Conservation (phyloP, 169 alveolate species). For the Babesia ovata region DNA sequence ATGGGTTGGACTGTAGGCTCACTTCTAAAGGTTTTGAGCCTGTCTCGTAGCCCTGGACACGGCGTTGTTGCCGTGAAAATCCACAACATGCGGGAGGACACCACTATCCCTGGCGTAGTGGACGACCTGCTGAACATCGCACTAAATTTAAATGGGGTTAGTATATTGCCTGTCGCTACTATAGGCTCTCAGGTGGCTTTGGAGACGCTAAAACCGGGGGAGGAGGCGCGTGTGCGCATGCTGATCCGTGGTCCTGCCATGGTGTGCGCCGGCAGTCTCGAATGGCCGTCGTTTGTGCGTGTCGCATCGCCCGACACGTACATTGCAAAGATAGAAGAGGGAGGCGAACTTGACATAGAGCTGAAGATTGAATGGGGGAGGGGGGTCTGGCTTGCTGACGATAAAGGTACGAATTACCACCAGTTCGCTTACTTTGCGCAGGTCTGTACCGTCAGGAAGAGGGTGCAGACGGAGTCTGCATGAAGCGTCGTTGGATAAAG, state of each 20-base stretch:
- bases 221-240: conserved; percentile 74
- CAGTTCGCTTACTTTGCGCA: background rate
- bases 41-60: conserved; percentile 81
- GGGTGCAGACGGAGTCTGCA: conserved; percentile 78
- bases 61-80: conserved; percentile 80
- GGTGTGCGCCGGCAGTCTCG: conserved; percentile 80
- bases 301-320: conserved; percentile 75
- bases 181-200: conserved; percentile 61
- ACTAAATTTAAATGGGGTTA: conserved; percentile 75
- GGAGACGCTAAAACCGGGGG: conserved; percentile 60
- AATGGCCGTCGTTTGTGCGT: conserved; percentile 77
- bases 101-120: conserved; percentile 68
- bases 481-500: conserved; percentile 72
- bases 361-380: conserved; percentile 84
- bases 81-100: conserved; percentile 77
- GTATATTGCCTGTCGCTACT: conserved; percentile 24
- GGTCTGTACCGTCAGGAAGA: conserved; percentile 79
- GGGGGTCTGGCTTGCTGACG: conserved; percentile 78
- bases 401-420: conserved; percentile 37
- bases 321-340: conserved; percentile 76
- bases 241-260: conserved; percentile 76
- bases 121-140: conserved; percentile 83
- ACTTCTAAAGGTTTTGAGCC: conserved; percentile 74
- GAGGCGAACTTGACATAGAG: conserved; percentile 77
- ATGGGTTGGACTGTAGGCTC: conserved; percentile 86